Evolutionary conservation across 441 rosid species (phyloP).

Genomic region (Populus hybrid): DNA sequence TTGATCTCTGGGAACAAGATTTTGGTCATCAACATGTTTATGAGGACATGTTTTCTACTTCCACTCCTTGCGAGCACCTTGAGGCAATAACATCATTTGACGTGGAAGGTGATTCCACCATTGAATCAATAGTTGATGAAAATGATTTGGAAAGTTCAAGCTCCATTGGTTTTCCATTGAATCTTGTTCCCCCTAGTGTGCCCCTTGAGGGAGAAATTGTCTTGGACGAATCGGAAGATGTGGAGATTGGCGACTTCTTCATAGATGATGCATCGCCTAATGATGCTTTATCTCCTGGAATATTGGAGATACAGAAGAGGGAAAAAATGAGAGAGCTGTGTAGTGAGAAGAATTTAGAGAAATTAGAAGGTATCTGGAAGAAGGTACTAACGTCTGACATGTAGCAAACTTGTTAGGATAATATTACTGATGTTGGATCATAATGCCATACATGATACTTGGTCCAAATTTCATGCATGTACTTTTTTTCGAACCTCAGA

Average conservation of each 20-base stretch:
- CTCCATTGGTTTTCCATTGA: conserved; percentile 30
- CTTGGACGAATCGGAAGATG: conserved; percentile 41
- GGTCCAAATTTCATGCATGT: not conserved
- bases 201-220: conserved; percentile 29
- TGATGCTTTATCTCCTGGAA: conserved; percentile 46
- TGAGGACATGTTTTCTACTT: conserved; percentile 27
- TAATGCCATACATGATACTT: not conserved
- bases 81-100: conserved; percentile 22
- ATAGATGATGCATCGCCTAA: conserved; percentile 42
- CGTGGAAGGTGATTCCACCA: conserved; percentile 23
- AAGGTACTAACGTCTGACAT: conserved; percentile 50
- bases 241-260: conserved; percentile 76
- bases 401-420: conserved; percentile 18
- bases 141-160: conserved; percentile 31
- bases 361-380: conserved; percentile 90
- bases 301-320: conserved; percentile 62
- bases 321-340: conserved; percentile 59
- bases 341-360: conserved; percentile 60
- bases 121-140: conserved; percentile 26
- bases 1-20: conserved; percentile 55
- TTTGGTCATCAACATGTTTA: conserved; percentile 39
- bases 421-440: not conserved
- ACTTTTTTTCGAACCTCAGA: not conserved
- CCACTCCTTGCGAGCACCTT: conserved; percentile 24
- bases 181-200: conserved; percentile 27